Evolutionary conservation across 75 land plant species (phyloP).

Genomic region (Sequoia sempervirens): DNA sequence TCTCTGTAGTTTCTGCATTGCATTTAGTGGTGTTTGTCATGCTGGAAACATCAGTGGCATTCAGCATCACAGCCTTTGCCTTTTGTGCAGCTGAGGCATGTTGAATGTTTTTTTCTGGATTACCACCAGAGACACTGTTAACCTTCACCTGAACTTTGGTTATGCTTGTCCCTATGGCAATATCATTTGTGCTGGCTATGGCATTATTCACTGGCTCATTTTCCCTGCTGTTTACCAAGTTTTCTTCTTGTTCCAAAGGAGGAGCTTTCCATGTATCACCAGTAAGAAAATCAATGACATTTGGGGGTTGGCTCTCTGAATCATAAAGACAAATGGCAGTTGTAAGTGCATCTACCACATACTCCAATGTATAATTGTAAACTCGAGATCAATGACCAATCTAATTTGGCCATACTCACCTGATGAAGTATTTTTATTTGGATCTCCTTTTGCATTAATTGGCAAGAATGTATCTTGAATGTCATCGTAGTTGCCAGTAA

Average conservation of each 20-base stretch:
- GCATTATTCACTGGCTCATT: neutral
- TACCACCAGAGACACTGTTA: neutral
- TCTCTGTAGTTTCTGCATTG: neutral
- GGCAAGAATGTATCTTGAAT: neutral
- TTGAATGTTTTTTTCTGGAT: constrained; percentile 5
- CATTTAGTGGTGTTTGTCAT: neutral
- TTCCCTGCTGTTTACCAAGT: neutral
- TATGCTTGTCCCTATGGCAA: neutral
- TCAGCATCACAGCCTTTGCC: neutral
- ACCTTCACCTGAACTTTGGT: neutral
- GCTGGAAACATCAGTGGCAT: neutral
- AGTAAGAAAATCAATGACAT: constrained; percentile 17
- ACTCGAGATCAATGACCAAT: constrained; percentile 8
- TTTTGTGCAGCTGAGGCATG: neutral
- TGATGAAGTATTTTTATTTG: constrained; percentile 14
- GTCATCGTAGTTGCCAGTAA: neutral
- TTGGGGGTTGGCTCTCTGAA: neutral
- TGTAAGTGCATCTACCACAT: constrained; percentile 13
- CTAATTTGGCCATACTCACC: constrained; percentile 26
- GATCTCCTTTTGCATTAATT: constrained; percentile 1
- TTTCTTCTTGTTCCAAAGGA: neutral
- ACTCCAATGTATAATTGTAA: neutral
- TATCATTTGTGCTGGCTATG: neutral
- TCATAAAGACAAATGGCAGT: neutral
- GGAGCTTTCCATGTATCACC: constrained; percentile 14